Base-by-base conservation (phyloP, 2,329 filamentous ascomycete genomes). In the Xylariaceae sp. region DNA sequence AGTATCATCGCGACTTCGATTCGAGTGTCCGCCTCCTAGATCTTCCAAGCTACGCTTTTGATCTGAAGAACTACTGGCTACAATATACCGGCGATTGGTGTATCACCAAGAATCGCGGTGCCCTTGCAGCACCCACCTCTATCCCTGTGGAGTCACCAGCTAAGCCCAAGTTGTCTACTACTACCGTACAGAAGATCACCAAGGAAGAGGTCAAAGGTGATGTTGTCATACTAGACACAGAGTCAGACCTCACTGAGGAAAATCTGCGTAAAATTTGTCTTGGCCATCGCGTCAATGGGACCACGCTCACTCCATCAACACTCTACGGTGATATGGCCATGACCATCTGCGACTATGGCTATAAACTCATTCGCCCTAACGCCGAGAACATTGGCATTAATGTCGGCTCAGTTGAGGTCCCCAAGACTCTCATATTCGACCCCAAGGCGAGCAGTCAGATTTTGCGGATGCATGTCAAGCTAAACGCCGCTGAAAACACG, bases 61-160 rank as follows among this genome's bases (percentile, higher is more conserved):
- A 89, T 63, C 71, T 80, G 55, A 88, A 89, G 73, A 82, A 80
- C 57, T 88, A 89, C 67, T 87, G 84, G 84, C 75, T 87, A 14
- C 81, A 82, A 62, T 87, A 87, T 65, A 74, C 64, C 1, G 67
- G 68, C 27, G 67, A 69, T 33, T 89, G 83, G 82, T 79, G 75
- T 31, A 69, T 87, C 42, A 82, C 76, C 54, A 88, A 87, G 70
- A 84, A 85, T 58, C 80, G 86, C 56, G 76, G 72, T 36, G 71
- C 69, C 12, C 61, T 70, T 17, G 75, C 49, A 74, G 83, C 64
- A 68, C 67, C 53, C 48, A 39, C 47, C 22, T 54, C 44, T 32
- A 68, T 66, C 47, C 56, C 58, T 2, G 60, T 61, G 11, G 60
- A 66, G 46, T 55, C 62, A 11, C 47, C 63, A 11, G 38, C 55